These are phyloP conservation scores for Thelonectria discophora DNA, from an alignment of 2,329 filamentous ascomycete species.

Conservation along the genomic window DNA sequence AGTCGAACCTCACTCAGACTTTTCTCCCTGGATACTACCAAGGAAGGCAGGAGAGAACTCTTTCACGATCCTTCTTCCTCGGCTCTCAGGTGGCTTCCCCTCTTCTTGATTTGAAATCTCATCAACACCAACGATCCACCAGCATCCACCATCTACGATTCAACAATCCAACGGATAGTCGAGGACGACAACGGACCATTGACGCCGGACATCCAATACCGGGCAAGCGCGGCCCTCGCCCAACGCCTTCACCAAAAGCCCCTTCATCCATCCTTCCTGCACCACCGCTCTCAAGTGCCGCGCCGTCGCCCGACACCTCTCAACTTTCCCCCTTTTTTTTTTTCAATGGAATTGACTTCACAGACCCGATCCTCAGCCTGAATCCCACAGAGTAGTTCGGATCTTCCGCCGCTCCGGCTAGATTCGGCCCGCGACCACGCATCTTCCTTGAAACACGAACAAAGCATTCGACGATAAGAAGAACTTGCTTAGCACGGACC, in stretches of 20 bases:
- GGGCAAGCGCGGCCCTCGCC: conserved; percentile 8
- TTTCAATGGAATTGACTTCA: neutral
- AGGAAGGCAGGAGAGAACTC: neutral
- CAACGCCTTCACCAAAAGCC: conserved; percentile 2
- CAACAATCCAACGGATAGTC: conserved; percentile 1
- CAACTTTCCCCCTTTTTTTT: conserved; percentile 2
- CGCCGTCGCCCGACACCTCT: conserved; percentile 9
- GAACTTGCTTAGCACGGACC: conserved; percentile 2
- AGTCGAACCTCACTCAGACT: neutral
- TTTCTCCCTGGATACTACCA: neutral
- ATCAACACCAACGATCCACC: conserved; percentile 12
- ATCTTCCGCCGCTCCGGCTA: conserved; percentile 27
- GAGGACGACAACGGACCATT: neutral
- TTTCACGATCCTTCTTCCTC: neutral
- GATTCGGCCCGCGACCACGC: conserved; percentile 40
- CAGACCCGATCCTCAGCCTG: conserved; percentile 10
- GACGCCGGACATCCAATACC: conserved; percentile 13
- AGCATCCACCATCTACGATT: conserved; percentile 7
- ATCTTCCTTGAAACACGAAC: conserved; percentile 13
- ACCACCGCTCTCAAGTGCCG: conserved; percentile 3
- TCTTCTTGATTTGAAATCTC: conserved; percentile 10
- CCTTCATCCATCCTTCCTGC: neutral
- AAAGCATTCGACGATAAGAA: conserved; percentile 7
- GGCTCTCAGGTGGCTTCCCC: conserved; percentile 1
- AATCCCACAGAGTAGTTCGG: conserved; percentile 1